Percentiles rank a stretch among this genome's conserved stretches.
phyloP scores from a whole-genome alignment of 1,139 yeast genomes.

The Geotrichum histeridarum region DNA sequence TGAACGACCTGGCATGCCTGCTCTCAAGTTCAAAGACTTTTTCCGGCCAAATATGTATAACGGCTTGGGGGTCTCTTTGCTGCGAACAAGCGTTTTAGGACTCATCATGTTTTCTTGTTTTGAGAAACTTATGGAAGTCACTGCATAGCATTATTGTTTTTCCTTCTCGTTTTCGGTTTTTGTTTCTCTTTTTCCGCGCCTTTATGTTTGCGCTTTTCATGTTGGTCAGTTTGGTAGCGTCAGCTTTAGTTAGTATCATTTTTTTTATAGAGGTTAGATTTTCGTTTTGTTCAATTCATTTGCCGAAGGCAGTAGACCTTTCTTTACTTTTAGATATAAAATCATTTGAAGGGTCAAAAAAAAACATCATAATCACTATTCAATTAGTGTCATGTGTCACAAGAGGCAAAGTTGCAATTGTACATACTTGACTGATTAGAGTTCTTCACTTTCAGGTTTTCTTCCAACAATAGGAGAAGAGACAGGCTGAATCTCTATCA shows the following conservation, averaged over 20 bases:
- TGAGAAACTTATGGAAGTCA: slow-evolving; percentile 46
- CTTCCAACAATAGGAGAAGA: too few species aligned
- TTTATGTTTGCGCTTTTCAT: not conserved
- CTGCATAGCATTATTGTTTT: slow-evolving; percentile 12
- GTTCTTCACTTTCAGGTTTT: too few species aligned
- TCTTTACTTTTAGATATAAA: too few species aligned
- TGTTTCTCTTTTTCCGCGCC: not conserved
- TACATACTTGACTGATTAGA: too few species aligned
- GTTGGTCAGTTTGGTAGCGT: not conserved
- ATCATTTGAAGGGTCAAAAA: too few species aligned
- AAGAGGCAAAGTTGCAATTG: not conserved
- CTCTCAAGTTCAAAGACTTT: slow-evolving; percentile 24
- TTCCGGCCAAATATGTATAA: slow-evolving; percentile 52
- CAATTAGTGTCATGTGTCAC: not conserved
- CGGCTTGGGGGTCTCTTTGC: slow-evolving; percentile 69
- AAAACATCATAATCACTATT: too few species aligned
- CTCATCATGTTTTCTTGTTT: slow-evolving; percentile 70
- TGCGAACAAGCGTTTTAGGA: slow-evolving; percentile 66
- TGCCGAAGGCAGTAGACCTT: not conserved
- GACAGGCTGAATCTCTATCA: too few species aligned
- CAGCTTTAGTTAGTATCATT: not conserved
- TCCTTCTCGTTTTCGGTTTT: not conserved
- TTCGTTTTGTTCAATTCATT: not conserved
- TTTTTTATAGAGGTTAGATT: not conserved
- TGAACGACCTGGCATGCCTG: slow-evolving; percentile 24